These are phyloP conservation scores for Curvularia sp. DNA, from an alignment of 2,329 filamentous ascomycete genomes.

Conservation along the genomic window DNA sequence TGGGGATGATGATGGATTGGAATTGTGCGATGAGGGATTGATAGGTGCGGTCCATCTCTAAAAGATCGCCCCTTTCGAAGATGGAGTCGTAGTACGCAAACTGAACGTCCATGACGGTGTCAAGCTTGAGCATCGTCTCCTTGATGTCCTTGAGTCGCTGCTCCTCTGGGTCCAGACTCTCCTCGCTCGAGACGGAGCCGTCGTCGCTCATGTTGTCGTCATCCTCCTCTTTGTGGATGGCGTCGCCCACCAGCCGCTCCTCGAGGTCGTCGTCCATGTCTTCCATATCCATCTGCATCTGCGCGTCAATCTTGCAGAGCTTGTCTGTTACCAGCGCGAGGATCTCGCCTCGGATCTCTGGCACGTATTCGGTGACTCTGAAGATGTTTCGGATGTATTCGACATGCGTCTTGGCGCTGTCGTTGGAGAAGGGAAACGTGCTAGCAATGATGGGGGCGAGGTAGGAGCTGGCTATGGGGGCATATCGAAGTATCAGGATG, in stretches of 20 bases:
- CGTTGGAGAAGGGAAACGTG: slow-evolving; percentile 79
- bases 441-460: slow-evolving; percentile 71
- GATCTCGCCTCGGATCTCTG: slow-evolving; percentile 79
- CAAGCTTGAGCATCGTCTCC: slow-evolving; percentile 87
- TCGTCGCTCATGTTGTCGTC: slow-evolving; percentile 68
- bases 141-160: slow-evolving; percentile 73
- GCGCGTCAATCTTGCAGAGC: slow-evolving; percentile 91
- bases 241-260: slow-evolving; percentile 70
- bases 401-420: slow-evolving; percentile 79
- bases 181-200: slow-evolving; percentile 74
- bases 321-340: slow-evolving; percentile 83
- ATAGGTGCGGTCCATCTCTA: slow-evolving; percentile 75
- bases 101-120: slow-evolving; percentile 84
- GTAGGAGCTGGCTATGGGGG: slow-evolving; percentile 77
- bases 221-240: slow-evolving; percentile 56
- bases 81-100: slow-evolving; percentile 81
- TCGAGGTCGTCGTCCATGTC: slow-evolving; percentile 90
- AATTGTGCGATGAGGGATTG: slow-evolving; percentile 86
- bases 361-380: slow-evolving; percentile 76
- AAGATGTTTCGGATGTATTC: slow-evolving; percentile 89
- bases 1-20: slow-evolving; percentile 84
- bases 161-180: slow-evolving; percentile 63
- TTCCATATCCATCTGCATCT: slow-evolving; percentile 92
- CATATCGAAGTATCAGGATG: slow-evolving; percentile 77
- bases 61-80: slow-evolving; percentile 70